Evolutionary conservation across 202 grass and related monocot genomes (phyloP), one percentile per base, ranked within the genome.

Genomic region (Bolboschoenoplectus hybrid): DNA sequence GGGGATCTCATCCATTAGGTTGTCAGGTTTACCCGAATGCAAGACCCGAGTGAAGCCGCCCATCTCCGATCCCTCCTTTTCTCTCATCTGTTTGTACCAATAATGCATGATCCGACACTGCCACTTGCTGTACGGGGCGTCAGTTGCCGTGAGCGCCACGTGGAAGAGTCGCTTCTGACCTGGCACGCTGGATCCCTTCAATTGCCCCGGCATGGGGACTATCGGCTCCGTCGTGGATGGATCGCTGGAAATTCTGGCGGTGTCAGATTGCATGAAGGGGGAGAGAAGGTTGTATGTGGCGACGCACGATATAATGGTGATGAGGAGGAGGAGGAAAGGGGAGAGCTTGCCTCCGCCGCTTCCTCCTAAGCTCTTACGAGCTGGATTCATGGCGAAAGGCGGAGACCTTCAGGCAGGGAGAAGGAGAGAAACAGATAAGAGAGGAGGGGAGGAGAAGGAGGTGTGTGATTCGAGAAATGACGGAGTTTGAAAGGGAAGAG

Each of bases 91-190:
- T 79, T 50, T 91, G 85, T 97, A 99, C 93, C 97, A 99, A 84
- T 97, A 97, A 81, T 99, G 84, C 93, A 99, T 99, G 43, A 99
- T 85, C 88, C 92, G 89, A 69, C 92, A 94, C 90, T 99, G 93
- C 93, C 97, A 96, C 90, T 91, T 94, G 87, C 90, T 99, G 92
- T 99, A 99, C 3, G 93, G 39, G 14, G 93, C 93, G 36, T 95
- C 96, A 8, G 93, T 96, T 9, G 96, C 96, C 16, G 93, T 98
- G 13, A 98, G 89, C 41, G 90, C 93, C 82, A 98, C 89, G 51
- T 98, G 96, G 92, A 96, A 98, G 81, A 89, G 73, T 90, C 93
- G 86, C 61, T 72, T 87, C 68, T 88, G 90, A 60, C 88, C 91
- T 7, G 88, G 78, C 45, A 2, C 72, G 38, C 13, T 20, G 12